Evolutionary conservation across 768 basidiomycete species (phyloP).

Genomic region (Boletus fagicola): DNA sequence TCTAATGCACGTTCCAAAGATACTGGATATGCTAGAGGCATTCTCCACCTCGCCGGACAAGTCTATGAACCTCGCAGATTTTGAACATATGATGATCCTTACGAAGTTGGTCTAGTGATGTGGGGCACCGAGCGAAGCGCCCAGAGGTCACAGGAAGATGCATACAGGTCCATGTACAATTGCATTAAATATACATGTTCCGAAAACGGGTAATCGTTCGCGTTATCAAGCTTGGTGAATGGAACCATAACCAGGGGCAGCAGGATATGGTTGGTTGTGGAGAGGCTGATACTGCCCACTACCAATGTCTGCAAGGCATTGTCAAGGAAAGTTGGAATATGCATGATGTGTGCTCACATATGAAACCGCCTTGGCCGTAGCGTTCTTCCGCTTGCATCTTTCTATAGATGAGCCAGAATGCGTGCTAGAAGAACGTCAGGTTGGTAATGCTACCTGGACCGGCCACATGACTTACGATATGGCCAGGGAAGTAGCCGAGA

Average conservation of each 20-base stretch:
- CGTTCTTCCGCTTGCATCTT: slow-evolving; percentile 85
- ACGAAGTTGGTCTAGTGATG: slow-evolving; percentile 37
- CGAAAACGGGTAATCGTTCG: neutral
- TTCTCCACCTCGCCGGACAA: slow-evolving; percentile 72
- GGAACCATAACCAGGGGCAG: slow-evolving; percentile 38
- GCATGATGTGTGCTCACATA: slow-evolving; percentile 54
- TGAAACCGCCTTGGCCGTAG: slow-evolving; percentile 74
- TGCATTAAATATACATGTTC: neutral
- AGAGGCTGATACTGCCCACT: slow-evolving; percentile 39
- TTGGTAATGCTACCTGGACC: neutral
- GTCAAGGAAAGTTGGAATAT: neutral
- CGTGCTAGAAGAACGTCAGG: slow-evolving; percentile 46
- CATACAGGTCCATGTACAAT: slow-evolving; percentile 3
- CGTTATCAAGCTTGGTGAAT: slow-evolving; percentile 17
- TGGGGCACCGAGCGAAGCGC: neutral
- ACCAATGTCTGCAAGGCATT: slow-evolving; percentile 31
- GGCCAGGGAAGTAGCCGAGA: slow-evolving; percentile 74
- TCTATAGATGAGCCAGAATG: slow-evolving; percentile 89
- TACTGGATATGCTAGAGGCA: slow-evolving; percentile 74
- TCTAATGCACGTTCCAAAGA: slow-evolving; percentile 42
- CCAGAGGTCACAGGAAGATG: neutral
- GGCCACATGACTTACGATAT: slow-evolving; percentile 38
- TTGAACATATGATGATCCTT: slow-evolving; percentile 70
- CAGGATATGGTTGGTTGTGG: slow-evolving; percentile 18
- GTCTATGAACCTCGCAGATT: slow-evolving; percentile 65